Base-by-base conservation (phyloP, 305 asterid genomes). In the Fraxinus nigra region DNA sequence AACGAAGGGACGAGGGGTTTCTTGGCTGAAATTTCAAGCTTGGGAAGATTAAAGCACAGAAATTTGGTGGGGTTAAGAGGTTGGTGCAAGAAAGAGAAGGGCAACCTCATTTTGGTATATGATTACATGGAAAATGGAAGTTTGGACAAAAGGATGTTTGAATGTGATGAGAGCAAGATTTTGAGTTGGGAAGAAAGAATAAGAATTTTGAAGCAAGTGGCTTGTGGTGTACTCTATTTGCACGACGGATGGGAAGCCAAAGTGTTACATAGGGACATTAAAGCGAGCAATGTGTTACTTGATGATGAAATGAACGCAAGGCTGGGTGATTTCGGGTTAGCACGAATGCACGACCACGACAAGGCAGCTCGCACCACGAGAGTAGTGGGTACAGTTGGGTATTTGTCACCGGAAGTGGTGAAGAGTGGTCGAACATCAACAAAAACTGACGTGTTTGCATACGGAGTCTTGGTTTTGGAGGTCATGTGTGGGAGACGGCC, bases 101-200 rank as follows among this genome's bases (percentile, higher is more conserved):
- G 93, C 4, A 91, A 92, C 88, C 77, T 92, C 48, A 80, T 93
- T 70, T 77, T 93, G 69, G 92, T 93, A 10, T 93, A 93, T 72
- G 98, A 93, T 75, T 93, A 92, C 78, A 90, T 92, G 98, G 98
- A 89, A 82, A 92, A 92, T 59, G 94, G 93, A n/a, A 92, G 98
- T 78, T 90, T 93, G n/a, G 98, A 93, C 59, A 82, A 83, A 38
- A 82, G 86, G 83, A 87, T 91, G 56, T 91, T 91, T 24, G 92
- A 82, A 4, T 82, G 85, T 75, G 91, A 88, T 26, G 92, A 80
- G 56, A 61, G 22, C 14, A 84, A 63, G 43, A 32, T 87, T 79
- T 77, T 92, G 85, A 84, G 77, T 75, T 90, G 77, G 33, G 89
- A 86, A 54, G 93, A 91, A 1, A 90, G 98, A 56, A 80, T 91